Percentiles rank a stretch among this genome's conserved stretches.
These are phyloP conservation scores for Solanum neorickii DNA, from an alignment of 257 asterid genomes.

Conservation along the genomic window DNA sequence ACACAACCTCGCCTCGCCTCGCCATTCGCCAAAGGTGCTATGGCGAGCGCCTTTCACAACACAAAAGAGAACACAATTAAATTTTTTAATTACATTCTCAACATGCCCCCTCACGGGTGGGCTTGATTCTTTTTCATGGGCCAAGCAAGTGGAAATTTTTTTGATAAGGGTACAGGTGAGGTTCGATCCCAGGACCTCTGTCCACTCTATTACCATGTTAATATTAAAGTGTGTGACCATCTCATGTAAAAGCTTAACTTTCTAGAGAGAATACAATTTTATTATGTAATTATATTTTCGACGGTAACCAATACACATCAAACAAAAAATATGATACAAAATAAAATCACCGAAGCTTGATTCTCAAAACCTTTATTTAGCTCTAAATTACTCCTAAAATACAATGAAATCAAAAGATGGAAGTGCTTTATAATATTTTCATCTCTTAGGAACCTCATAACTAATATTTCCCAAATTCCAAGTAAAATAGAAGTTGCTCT, in stretches of 20 bases:
- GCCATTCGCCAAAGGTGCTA: too few relatives aligned
- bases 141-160: neutral
- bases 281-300: neutral
- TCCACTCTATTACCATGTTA: neutral
- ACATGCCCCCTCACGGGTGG: neutral
- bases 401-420: neutral
- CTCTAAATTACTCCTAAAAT: neutral
- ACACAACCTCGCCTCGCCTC: too few relatives aligned
- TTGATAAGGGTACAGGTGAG: neutral
- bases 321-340: neutral
- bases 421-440: neutral
- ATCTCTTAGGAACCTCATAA: neutral
- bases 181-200: neutral
- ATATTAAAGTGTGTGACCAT: neutral
- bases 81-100: neutral
- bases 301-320: neutral
- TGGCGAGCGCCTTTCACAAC: too few relatives aligned
- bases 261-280: neutral
- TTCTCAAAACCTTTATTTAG: neutral
- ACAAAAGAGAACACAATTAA: neutral
- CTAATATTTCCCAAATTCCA: neutral
- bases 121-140: neutral
- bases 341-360: neutral
- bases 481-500: neutral
- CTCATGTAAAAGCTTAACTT: neutral